Evolutionary conservation across 1,284 basidiomycete species (phyloP).

Genomic region (Leccinum griseonigrum): DNA sequence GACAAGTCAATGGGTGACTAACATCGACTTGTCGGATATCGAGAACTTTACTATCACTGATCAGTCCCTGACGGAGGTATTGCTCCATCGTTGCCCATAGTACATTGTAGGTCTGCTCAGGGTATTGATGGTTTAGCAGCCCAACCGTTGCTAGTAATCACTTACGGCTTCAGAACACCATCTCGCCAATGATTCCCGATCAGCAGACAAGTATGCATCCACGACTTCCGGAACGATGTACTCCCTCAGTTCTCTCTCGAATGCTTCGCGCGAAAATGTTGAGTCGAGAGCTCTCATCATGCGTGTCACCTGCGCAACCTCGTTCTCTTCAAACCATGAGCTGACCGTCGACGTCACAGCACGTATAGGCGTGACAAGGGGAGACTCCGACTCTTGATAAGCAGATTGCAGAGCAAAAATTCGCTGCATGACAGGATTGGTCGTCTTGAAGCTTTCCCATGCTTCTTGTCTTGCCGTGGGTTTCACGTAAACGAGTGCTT

Average conservation of each 20-base stretch:
- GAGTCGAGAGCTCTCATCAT: conserved; percentile 89
- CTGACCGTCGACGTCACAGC: conserved; percentile 85
- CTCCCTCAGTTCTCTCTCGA: conserved; percentile 90
- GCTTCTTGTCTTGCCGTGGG: conserved; percentile 73
- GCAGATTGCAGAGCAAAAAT: conserved; percentile 62
- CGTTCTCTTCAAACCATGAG: conserved; percentile 95
- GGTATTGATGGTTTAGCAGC: background rate
- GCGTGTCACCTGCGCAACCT: conserved; percentile 91
- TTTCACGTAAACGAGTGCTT: conserved; percentile 81
- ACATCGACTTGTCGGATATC: conserved; percentile 96
- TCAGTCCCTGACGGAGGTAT: conserved; percentile 85
- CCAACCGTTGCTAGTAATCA: conserved; percentile 13
- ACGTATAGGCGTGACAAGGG: conserved; percentile 80
- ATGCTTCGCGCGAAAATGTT: conserved; percentile 80
- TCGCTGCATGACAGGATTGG: conserved; percentile 68
- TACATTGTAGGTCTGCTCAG: conserved; percentile 87
- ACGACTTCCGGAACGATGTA: conserved; percentile 98
- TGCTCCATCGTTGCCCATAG: conserved; percentile 97
- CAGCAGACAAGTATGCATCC: conserved; percentile 91
- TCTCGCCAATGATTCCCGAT: conserved; percentile 78
- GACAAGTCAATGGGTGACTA: conserved; percentile 28
- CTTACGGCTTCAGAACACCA: conserved; percentile 97
- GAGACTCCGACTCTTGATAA: conserved; percentile 94
- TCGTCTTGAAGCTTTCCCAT: conserved; percentile 75
- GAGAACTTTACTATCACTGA: conserved; percentile 89